Base-by-base conservation (phyloP, 2,329 filamentous ascomycete genomes). In the Penicillium sp. region DNA sequence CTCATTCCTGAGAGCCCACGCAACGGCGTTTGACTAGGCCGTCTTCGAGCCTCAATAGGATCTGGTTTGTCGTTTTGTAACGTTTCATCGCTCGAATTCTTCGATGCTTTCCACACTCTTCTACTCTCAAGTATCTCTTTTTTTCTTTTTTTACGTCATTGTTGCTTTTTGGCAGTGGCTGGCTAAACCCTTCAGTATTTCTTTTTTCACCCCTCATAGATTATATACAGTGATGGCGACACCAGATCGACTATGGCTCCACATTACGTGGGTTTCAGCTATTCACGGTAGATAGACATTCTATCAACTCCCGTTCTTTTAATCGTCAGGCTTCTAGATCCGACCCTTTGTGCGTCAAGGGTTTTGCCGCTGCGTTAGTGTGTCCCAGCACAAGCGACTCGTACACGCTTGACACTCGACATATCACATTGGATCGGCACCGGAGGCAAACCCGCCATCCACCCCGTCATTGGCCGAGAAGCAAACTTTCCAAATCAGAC, bases 1-100 rank as follows among this genome's bases (percentile, higher is more conserved):
- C 44, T 35, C 49, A 65, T 60, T 60, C 57, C 47, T 58, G 57
- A 59, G 51, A 58, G 59, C 63, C 55, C 15, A 54, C 42, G 60
- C 58, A 60, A 62, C 60, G 55, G 48, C 41, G 57, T 52, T 20
- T 40, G 37, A 57, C 51, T 20, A 23, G 14, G 12, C 12, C 9
- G 12, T 1, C 29, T 18, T 50, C 53, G 46, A 55, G 55, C 50
- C 40, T 49, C 53, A 53, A 44, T 33, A 37, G 26, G n/a, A 35
- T 37, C 33, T 37, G 7, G 31, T n/a, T n/a, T n/a, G n/a, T 35
- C 22, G 20, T 15, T 26, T n/a, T 49, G 46, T 41, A 51, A 57
- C 51, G 56, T 61, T 59, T 46, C 60, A 57, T 62, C 37, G 23
- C 40, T 27, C 26, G 44, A 45, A 56, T 57, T 58, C 55, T 57